Evolutionary conservation across 345 rosid species (phyloP).

Genomic region (Aegle marmelos): DNA sequence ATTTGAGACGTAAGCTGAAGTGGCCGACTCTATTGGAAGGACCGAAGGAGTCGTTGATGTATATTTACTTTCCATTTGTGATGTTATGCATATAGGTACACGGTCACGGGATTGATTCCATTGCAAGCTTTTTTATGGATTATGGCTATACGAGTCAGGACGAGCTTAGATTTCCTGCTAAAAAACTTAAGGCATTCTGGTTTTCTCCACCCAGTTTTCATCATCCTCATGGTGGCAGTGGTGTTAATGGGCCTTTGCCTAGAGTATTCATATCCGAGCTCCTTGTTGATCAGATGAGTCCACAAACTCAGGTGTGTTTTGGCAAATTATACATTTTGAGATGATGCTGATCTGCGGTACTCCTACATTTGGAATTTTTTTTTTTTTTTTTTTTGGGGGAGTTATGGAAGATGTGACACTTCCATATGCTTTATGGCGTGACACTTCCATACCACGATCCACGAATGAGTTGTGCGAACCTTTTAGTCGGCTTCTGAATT

Average conservation of each 20-base stretch:
- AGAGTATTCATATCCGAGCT: slow-evolving; percentile 92
- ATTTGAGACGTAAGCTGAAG: background rate
- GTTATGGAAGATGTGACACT: background rate
- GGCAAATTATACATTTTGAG: background rate
- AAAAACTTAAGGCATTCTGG: slow-evolving; percentile 90
- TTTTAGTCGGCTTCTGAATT: background rate
- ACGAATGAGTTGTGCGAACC: background rate
- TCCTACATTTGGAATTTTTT: background rate
- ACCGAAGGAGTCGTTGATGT: background rate
- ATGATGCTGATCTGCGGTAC: background rate
- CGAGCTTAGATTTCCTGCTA: slow-evolving; percentile 86
- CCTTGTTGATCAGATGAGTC: slow-evolving; percentile 73
- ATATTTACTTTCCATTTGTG: background rate
- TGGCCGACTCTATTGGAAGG: background rate
- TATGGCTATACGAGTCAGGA: slow-evolving; percentile 72
- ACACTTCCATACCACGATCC: background rate
- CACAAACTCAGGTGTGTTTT: slow-evolving; percentile 63
- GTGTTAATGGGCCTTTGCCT: slow-evolving; percentile 75
- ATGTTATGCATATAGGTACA: slow-evolving; percentile 37
- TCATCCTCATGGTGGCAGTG: slow-evolving; percentile 37
- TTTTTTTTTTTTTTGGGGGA: background rate
- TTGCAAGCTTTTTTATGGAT: slow-evolving; percentile 76
- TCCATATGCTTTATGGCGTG: background rate
- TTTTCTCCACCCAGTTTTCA: slow-evolving; percentile 72
- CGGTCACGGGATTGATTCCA: slow-evolving; percentile 79